These are phyloP conservation scores for Noccaea bulbosa DNA, from an alignment of 345 rosid species.

Conservation along the genomic window DNA sequence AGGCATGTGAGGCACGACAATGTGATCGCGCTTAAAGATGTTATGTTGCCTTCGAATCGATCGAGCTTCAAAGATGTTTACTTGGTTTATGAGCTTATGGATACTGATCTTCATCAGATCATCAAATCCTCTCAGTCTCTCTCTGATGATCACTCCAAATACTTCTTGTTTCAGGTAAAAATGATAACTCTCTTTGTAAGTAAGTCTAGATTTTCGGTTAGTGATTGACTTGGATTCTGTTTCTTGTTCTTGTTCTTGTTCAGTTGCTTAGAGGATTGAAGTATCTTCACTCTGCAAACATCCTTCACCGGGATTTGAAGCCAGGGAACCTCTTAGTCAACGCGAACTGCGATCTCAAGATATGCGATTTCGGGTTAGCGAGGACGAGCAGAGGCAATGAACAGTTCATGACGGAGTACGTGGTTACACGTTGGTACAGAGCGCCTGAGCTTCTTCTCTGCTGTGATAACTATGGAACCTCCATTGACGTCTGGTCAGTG, in stretches of 20 bases:
- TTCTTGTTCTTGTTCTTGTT: constrained; percentile 7
- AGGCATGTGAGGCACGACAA: constrained; percentile 81
- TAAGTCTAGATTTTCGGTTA: neutral
- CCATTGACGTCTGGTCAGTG: constrained; percentile 88
- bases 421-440: constrained; percentile 92
- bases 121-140: constrained; percentile 75
- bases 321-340: constrained; percentile 90
- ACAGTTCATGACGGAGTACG: constrained; percentile 89
- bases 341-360: constrained; percentile 81
- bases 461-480: constrained; percentile 82
- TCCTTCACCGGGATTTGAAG: constrained; percentile 89
- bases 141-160: constrained; percentile 79
- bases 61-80: constrained; percentile 78
- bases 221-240: constrained; percentile 17
- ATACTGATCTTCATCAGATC: constrained; percentile 87
- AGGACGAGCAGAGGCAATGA: constrained; percentile 69
- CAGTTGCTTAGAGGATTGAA: constrained; percentile 83
- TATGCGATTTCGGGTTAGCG: constrained; percentile 86
- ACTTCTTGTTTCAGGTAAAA: constrained; percentile 78
- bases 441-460: constrained; percentile 93
- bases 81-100: constrained; percentile 92
- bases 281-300: constrained; percentile 91
- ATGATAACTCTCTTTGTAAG: neutral
- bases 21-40: constrained; percentile 81
- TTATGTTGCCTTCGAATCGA: constrained; percentile 69